Percentiles rank a stretch among this genome's conserved stretches.
These are phyloP conservation scores for Teunomyces atbi DNA, from an alignment of 805 yeast genomes.

Conservation along the genomic window DNA sequence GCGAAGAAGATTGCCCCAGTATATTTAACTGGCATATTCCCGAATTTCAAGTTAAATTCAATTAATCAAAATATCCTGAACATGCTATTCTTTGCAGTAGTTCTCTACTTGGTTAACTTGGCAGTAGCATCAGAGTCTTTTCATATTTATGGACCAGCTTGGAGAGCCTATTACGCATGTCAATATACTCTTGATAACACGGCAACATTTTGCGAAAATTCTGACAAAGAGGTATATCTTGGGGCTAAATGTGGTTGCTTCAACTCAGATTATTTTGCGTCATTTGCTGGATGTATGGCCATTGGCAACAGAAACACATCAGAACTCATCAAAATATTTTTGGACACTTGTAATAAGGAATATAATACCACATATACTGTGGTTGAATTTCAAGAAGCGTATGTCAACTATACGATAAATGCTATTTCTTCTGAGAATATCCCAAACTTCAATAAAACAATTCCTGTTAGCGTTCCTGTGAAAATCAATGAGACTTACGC, in stretches of 20 bases:
- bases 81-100: not conserved
- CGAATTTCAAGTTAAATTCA: too few species aligned
- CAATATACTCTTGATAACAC: not conserved
- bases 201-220: constrained; percentile 9
- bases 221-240: not conserved
- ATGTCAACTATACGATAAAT: not conserved
- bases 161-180: not conserved
- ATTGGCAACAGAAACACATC: not conserved
- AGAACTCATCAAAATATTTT: not conserved
- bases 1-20: too few species aligned
- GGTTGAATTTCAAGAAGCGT: constrained; percentile 10
- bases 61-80: not conserved
- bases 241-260: constrained; percentile 20
- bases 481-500: constrained; percentile 15
- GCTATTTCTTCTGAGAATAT: not conserved
- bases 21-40: too few species aligned
- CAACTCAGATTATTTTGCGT: constrained; percentile 26
- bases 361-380: constrained; percentile 17
- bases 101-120: not conserved
- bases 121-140: not conserved
- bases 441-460: not conserved
- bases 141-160: not conserved
- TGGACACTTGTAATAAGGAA: not conserved
- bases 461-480: constrained; percentile 17
- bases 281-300: constrained; percentile 28